Conservation (phyloP, 2,329 filamentous ascomycete species). For the Orbilia oligospora region DNA sequence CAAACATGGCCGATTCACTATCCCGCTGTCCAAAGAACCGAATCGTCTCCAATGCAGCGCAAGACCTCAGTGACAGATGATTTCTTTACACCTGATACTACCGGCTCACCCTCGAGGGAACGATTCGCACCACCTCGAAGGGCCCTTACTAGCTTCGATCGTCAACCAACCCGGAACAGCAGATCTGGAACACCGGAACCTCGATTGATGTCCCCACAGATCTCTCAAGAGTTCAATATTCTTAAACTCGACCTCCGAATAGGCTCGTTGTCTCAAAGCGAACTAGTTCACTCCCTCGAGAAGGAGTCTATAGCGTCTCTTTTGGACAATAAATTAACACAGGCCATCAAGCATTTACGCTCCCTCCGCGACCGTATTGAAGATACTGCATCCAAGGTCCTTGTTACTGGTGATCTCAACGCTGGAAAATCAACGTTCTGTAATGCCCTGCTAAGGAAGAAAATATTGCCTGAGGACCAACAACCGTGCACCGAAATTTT, state of each 20-base stretch:
- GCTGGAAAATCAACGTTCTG: conserved; percentile 99
- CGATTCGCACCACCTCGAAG: conserved; percentile 73
- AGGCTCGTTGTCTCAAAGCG: conserved; percentile 85
- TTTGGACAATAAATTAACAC: conserved; percentile 92
- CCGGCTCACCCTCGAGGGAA: conserved; percentile 64
- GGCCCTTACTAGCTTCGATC: conserved; percentile 79
- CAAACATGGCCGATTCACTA: conserved; percentile 94
- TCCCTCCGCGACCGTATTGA: conserved; percentile 93
- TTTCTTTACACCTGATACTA: conserved; percentile 66
- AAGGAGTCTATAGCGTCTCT: conserved; percentile 91
- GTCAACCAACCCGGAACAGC: conserved; percentile 65
- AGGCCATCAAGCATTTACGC: conserved; percentile 90
- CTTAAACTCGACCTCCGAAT: conserved; percentile 95
- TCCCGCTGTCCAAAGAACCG: conserved; percentile 81
- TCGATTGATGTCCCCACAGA: conserved; percentile 88
- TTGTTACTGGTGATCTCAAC: conserved; percentile 95
- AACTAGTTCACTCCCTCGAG: conserved; percentile 93
- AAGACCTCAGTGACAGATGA: conserved; percentile 75
- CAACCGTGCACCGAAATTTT: conserved; percentile 99
- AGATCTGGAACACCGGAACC: conserved; percentile 74
- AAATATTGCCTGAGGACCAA: conserved; percentile 94
- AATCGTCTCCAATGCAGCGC: conserved; percentile 67
- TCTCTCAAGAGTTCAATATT: conserved; percentile 95
- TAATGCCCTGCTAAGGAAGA: conserved; percentile 92
- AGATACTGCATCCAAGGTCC: conserved; percentile 95